Base-by-base conservation (phyloP, 2,329 filamentous ascomycete species). In the Onygenales sp. region DNA sequence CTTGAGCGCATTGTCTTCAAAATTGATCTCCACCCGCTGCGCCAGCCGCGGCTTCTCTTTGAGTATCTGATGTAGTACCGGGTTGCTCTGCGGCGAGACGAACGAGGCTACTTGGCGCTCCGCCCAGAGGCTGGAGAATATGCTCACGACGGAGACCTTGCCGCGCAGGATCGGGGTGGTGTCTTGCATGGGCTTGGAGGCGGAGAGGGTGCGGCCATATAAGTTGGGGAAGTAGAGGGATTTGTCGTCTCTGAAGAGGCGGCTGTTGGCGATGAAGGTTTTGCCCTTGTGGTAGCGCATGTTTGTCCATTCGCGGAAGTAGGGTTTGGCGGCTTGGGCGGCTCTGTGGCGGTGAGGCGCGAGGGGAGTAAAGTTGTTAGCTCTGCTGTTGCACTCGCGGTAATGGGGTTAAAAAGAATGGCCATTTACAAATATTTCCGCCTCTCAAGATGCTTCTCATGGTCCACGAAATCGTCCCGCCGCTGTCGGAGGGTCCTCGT, bases 221-320 rank as follows among this genome's bases (percentile, higher is more conserved):
- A 98, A 77, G 72, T 98, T 98, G 45, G 93, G 93, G 73, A 98
- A 96, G 76, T 87, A 97, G 58, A 96, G 80, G 5, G 92, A 86
- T 50, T 84, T 79, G 41, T 94, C 88, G 59, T 79, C 79, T 64
- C 84, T 86, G 78, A 97, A 97, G 48, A 92, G 79, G n/a, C 86
- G 79, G 3, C 87, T 82, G 39, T 92, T 92, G 17, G 89, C 84
- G 50, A 92, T 75, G 73, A 96, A 98, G 27, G 89, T 89, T 72
- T 98, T 98, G 64, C 93, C 93, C 63, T 90, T 83, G 72, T 78
- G 73, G 59, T 93, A 85, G 60, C 85, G 80, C 70, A 96, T 81
- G 72, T 94, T 93, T 55, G 82, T 82, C 87, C 90, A 96, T 77
- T 98, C 92, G 69, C 90, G 87, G 75, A 95, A 98, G 72, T 98